Conservation (phyloP, 2,329 filamentous ascomycete species). For the Scedosporium boydii region DNA sequence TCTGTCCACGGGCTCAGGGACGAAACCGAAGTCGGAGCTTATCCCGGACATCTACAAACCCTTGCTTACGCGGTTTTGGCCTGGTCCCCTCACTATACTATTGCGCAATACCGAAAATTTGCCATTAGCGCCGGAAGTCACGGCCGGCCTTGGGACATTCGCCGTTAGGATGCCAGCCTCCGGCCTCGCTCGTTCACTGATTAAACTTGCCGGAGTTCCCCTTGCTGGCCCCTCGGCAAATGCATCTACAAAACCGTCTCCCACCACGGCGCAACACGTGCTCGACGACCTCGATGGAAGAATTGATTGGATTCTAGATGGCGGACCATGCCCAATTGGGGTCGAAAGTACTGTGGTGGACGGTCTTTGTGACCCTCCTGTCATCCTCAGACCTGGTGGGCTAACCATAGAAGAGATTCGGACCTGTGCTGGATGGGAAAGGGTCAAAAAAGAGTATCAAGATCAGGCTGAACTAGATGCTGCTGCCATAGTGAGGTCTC, state of each 20-base stretch:
- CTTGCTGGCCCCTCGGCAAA: conserved; percentile 91
- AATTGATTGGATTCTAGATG: conserved; percentile 82
- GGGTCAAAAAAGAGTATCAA: conserved; percentile 67
- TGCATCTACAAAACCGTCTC: conserved; percentile 84
- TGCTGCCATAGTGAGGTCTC: conserved; percentile 63
- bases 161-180: conserved; percentile 84
- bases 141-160: conserved; percentile 74
- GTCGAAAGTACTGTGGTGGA: conserved; percentile 97
- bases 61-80: conserved; percentile 81
- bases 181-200: conserved; percentile 77
- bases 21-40: conserved; percentile 20
- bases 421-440: conserved; percentile 69
- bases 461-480: conserved; percentile 57
- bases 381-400: conserved; percentile 78
- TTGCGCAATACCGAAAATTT: conserved; percentile 65
- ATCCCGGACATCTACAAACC: conserved; percentile 70
- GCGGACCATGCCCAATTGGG: conserved; percentile 75
- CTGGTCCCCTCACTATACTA: conserved; percentile 84
- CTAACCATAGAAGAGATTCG: conserved; percentile 73
- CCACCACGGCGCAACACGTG: conserved; percentile 85
- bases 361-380: conserved; percentile 70
- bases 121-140: conserved; percentile 79
- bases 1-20: conserved; percentile 27
- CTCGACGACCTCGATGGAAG: conserved; percentile 71
- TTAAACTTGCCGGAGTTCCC: conserved; percentile 66